Percentiles rank a stretch among this genome's conserved stretches.
Evolutionary conservation across 768 basidiomycete species (phyloP).

Genomic region (Podaxis carcinomalis): DNA sequence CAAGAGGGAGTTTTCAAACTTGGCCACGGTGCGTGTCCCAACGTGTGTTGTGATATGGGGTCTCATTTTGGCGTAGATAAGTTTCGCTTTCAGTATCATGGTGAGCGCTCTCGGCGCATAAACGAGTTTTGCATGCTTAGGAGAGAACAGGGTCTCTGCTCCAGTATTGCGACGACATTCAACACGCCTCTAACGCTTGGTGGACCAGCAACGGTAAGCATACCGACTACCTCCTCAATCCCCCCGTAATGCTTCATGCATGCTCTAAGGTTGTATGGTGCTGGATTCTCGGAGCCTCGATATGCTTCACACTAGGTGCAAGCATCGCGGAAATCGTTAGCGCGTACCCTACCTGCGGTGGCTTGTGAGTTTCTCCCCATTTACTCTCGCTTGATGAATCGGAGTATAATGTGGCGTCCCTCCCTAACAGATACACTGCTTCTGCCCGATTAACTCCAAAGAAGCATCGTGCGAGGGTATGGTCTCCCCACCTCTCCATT

Average conservation of each 20-base stretch:
- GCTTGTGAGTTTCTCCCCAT: constrained; percentile 42
- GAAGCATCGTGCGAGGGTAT: constrained; percentile 58
- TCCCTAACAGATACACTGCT: constrained; percentile 61
- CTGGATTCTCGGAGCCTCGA: constrained; percentile 67
- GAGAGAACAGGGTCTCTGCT: constrained; percentile 55
- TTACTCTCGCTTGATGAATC: not conserved
- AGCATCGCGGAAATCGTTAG: constrained; percentile 77
- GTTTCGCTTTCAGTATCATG: constrained; percentile 80
- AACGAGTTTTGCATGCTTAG: not conserved
- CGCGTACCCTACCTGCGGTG: constrained; percentile 72
- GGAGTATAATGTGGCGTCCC: not conserved
- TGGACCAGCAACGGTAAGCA: constrained; percentile 60
- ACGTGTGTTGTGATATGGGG: not conserved
- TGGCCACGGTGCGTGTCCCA: constrained; percentile 57
- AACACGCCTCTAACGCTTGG: constrained; percentile 68
- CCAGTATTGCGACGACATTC: constrained; percentile 75
- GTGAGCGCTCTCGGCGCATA: constrained; percentile 19
- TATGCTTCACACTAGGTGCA: constrained; percentile 72
- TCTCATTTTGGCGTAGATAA: constrained; percentile 40
- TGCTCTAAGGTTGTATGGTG: constrained; percentile 55
- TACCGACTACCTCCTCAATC: not conserved
- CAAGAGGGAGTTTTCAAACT: constrained; percentile 79
- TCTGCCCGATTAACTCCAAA: constrained; percentile 70
- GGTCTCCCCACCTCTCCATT: constrained; percentile 10
- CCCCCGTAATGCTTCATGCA: not conserved